A percentile compares a stretch with the other conserved stretches of the same genome.
Evolutionary conservation across 2,329 filamentous ascomycete species (phyloP).

Genomic region (Talaromyces sp.): DNA sequence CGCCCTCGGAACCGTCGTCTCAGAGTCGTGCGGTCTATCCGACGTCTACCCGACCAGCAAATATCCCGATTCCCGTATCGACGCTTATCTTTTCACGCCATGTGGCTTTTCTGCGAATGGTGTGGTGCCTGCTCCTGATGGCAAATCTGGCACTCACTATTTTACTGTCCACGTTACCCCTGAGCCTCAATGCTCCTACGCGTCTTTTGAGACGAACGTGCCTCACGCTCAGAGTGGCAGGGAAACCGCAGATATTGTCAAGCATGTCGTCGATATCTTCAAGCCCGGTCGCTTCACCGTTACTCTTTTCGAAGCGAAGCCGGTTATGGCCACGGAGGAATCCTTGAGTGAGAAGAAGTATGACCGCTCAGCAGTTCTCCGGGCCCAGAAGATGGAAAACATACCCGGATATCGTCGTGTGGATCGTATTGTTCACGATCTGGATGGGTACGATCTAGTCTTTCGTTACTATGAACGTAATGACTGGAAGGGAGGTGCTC

Average conservation of each 20-base stretch:
- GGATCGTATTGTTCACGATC: slow-evolving; percentile 93
- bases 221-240: slow-evolving; percentile 83
- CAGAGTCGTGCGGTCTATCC: slow-evolving; percentile 82
- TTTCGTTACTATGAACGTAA: slow-evolving; percentile 95
- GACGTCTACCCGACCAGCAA: slow-evolving; percentile 81
- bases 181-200: slow-evolving; percentile 94
- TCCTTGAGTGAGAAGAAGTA: slow-evolving; percentile 44
- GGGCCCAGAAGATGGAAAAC: slow-evolving; percentile 63
- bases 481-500: slow-evolving; percentile 69
- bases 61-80: slow-evolving; percentile 90
- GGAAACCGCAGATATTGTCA: slow-evolving; percentile 84
- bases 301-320: slow-evolving; percentile 91
- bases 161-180: slow-evolving; percentile 98
- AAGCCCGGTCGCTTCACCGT: slow-evolving; percentile 97
- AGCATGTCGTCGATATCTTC: slow-evolving; percentile 94
- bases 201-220: slow-evolving; percentile 97
- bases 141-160: slow-evolving; percentile 70
- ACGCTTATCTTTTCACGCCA: slow-evolving; percentile 93
- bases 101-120: slow-evolving; percentile 98
- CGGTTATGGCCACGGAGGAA: slow-evolving; percentile 43
- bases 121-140: slow-evolving; percentile 75
- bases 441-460: slow-evolving; percentile 94
- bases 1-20: slow-evolving; percentile 86
- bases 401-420: slow-evolving; percentile 84
- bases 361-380: slow-evolving; percentile 42